Percentiles rank a stretch among this genome's conserved stretches.
Conservation (phyloP, 2,329 filamentous ascomycete species). For the Ascochyta clinopodiicola region DNA sequence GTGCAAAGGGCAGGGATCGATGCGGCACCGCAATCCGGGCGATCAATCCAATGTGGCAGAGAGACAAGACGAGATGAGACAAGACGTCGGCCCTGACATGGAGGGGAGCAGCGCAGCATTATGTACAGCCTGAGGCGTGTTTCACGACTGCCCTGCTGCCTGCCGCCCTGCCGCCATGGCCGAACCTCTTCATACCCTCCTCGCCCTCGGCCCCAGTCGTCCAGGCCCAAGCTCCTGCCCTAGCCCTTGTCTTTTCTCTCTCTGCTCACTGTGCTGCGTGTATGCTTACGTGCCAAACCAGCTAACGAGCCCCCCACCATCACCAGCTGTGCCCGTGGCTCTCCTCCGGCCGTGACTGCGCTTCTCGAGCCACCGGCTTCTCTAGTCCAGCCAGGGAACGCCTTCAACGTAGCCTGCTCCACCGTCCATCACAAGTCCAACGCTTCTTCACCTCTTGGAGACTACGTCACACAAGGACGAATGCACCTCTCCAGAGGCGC, state of each 20-base stretch:
- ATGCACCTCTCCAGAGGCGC: not conserved
- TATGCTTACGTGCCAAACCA: not conserved
- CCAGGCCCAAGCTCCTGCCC: conserved; percentile 13
- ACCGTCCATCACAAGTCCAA: not conserved
- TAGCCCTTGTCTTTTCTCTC: not conserved
- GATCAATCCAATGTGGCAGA: conserved; percentile 22
- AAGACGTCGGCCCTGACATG: conserved; percentile 40
- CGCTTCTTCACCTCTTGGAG: conserved; percentile 1
- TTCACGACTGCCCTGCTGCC: conserved; percentile 37
- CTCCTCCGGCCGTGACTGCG: conserved; percentile 16
- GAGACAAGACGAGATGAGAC: conserved; percentile 15
- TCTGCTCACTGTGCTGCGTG: conserved; percentile 12
- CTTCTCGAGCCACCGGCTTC: conserved; percentile 5
- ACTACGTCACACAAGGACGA: conserved; percentile 14
- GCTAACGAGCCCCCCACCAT: not conserved
- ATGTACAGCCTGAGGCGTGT: conserved; percentile 36
- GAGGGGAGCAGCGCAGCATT: conserved; percentile 32
- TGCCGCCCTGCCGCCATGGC: conserved; percentile 26
- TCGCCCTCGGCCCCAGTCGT: conserved; percentile 9
- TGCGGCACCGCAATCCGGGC: conserved; percentile 20
- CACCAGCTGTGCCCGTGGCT: conserved; percentile 19
- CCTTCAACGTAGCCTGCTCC: not conserved
- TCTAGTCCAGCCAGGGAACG: conserved; percentile 15
- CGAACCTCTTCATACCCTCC: conserved; percentile 13
- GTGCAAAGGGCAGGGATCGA: conserved; percentile 28